Base-by-base conservation (phyloP, 495 filamentous ascomycete genomes). In the Aspergillus asperescens region DNA sequence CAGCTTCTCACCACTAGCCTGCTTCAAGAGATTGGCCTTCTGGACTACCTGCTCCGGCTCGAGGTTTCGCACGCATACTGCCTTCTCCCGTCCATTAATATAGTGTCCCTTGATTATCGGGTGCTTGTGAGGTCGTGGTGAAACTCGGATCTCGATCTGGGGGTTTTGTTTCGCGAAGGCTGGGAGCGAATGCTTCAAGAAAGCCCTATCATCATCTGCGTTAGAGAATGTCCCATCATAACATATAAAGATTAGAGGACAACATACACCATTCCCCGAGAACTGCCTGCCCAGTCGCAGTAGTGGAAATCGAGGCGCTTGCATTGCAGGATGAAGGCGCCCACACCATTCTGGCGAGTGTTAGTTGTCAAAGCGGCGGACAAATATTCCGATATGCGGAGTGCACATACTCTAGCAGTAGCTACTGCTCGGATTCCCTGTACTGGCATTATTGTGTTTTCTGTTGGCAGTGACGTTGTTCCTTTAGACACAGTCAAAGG, bases 241-340 rank as follows among this genome's bases (percentile, higher is more conserved):
- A 12, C 24, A 23, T 32, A 13, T 6, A 18, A 5, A 18, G 25
- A 20, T n/a, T 5, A 35, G n/a, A 22, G 22, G 19, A n/a, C 39
- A 39, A 72, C 83, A 59, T 75, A 95, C 90, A 92, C 90, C 90
- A 98, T 96, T 65, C 93, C 93, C 52, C 72, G 79, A 28, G 91
- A 96, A 69, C 86, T 90, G 57, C 91, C 93, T 5, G 86, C 88
- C 79, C 84, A 89, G 76, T 96, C 90, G 76, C 93, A 96, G 77
- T 95, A 98, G 72, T 95, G 88, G 63, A 98, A 87, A 65, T 95
- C 88, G 65, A 98, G 78, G 56, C 86, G 85, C 72, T 87, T 95
- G 81, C 93, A 98, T 81, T 95, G 91, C 53, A 95, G 79, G 69
- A 98, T 88, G 75, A 97, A 98, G 59, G 92, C 89, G 52, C 90